Evolutionary conservation across 805 yeast species (phyloP).

Genomic region (Ogataea glucozyma): DNA sequence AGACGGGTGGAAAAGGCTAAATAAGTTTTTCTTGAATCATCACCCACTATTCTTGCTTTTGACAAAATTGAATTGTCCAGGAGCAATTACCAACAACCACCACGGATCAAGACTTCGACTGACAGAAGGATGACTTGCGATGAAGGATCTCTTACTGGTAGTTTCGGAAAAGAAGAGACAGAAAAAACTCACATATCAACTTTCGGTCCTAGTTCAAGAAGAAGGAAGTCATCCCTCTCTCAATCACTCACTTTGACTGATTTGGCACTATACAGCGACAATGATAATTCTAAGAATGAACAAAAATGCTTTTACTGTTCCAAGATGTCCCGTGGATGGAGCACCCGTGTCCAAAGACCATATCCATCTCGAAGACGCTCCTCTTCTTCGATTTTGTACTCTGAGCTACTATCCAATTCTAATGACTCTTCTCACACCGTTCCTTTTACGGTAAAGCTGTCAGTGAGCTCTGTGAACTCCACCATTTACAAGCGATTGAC

Average conservation of each 20-base stretch:
- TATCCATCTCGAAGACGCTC: constrained; percentile 11
- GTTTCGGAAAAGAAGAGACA: background rate
- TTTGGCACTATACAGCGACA: constrained; percentile 3
- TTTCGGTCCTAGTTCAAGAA: background rate
- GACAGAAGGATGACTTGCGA: too few relatives aligned
- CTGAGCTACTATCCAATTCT: constrained; percentile 23
- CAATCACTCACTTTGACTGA: constrained; percentile 22
- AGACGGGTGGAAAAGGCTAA: too few relatives aligned
- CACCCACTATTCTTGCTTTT: background rate
- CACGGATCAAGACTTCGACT: too few relatives aligned
- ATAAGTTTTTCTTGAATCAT: too few relatives aligned
- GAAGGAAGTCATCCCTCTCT: constrained; percentile 29
- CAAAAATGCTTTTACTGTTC: constrained; percentile 13
- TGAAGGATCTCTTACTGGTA: too few relatives aligned
- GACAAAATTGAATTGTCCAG: background rate
- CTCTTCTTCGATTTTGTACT: constrained; percentile 26
- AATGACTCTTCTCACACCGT: constrained; percentile 14
- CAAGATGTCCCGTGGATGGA: background rate
- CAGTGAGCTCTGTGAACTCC: constrained; percentile 17
- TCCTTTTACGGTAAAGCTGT: constrained; percentile 32
- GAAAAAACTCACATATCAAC: background rate
- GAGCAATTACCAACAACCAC: too few relatives aligned
- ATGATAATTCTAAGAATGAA: background rate
- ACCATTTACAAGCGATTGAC: constrained; percentile 14
- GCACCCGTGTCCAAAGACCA: background rate